Evolutionary conservation across 768 basidiomycete species (phyloP).

Genomic region (Mycena crocata): DNA sequence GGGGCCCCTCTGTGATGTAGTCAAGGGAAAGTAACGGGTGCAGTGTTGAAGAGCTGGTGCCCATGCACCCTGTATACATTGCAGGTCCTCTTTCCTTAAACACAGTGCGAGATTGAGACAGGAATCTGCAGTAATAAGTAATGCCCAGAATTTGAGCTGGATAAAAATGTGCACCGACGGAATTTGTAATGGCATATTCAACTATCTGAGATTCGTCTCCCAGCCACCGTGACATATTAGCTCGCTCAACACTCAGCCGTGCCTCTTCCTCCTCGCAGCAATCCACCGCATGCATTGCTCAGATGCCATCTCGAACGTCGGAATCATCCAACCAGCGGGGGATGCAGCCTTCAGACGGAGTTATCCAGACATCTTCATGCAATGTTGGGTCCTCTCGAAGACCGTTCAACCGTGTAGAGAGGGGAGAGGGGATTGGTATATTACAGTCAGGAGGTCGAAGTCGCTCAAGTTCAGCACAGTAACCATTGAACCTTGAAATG

Average conservation of each 20-base stretch:
- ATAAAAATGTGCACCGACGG: not conserved
- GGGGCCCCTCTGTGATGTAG: no score
- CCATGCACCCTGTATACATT: no score
- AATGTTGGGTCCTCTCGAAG: constrained; percentile 37
- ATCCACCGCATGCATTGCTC: constrained; percentile 25
- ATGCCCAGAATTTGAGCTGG: not conserved
- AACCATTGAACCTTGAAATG: constrained; percentile 43
- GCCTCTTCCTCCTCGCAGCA: constrained; percentile 36
- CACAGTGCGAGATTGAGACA: no score
- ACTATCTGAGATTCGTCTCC: not conserved
- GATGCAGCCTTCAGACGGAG: constrained; percentile 5
- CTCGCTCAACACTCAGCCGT: constrained; percentile 29
- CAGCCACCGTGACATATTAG: constrained; percentile 32
- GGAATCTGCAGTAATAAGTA: not conserved
- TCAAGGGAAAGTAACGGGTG: no score
- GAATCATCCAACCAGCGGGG: constrained; percentile 49
- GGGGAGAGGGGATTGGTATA: constrained; percentile 46
- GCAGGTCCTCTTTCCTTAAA: no score
- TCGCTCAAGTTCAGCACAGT: constrained; percentile 37
- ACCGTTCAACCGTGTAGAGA: not conserved
- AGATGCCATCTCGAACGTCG: constrained; percentile 25
- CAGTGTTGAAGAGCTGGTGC: no score
- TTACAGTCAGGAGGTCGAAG: constrained; percentile 33
- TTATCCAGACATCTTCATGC: constrained; percentile 54
- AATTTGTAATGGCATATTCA: constrained; percentile 17